Evolutionary conservation across 768 basidiomycete species (phyloP), one percentile per base, ranked within the genome.

Genomic region (Naganishia onofrii): DNA sequence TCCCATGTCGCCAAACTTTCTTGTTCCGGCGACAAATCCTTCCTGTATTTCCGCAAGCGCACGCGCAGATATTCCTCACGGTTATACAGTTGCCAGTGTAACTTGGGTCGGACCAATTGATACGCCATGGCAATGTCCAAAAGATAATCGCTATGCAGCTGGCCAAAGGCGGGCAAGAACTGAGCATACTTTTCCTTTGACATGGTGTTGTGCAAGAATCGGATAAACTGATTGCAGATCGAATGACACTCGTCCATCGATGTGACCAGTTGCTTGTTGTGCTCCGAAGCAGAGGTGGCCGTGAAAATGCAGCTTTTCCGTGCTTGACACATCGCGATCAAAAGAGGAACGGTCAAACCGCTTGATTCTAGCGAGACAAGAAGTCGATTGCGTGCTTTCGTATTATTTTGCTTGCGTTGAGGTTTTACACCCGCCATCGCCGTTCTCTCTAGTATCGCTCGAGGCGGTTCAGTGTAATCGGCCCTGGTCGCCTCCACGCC

Each of bases 201-300:
- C 26, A 95, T 82, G 13, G 89, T 87, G 23, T 89, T 87, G 15
- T 88, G 88, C 66, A 99, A 84, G 10, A 97, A 85, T 71, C 96
- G 94, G 69, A 93, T 81, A 79, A 93, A 96, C 84, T 98, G 96
- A 65, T 93, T 84, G 52, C 98, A 84, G 32, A 95, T 90, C 4
- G 90, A 93, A 72, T 97, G 93, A 9, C 88, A 91, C 93, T 88
- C 86, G 81, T 99, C 96, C 78, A 90, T 96, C 34, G 95, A 84
- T 71, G 89, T 88, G 26, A 90, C 90, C 55, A 98, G 82, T 1
- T 91, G 90, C 82, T 95, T 96, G 28, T 93, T 81, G 81, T 92
- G 88, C 5, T 89, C 87, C 76, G 91, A 87, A 4, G 85, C 84
- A 4, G 72, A 72, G 13, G 76, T 75, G 4, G 88, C 88, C 72